A percentile compares a stretch with the other conserved stretches of the same genome.
These are phyloP conservation scores for Ceratobasidium sp. DNA, from an alignment of 1,284 basidiomycete genomes.

Conservation along the genomic window DNA sequence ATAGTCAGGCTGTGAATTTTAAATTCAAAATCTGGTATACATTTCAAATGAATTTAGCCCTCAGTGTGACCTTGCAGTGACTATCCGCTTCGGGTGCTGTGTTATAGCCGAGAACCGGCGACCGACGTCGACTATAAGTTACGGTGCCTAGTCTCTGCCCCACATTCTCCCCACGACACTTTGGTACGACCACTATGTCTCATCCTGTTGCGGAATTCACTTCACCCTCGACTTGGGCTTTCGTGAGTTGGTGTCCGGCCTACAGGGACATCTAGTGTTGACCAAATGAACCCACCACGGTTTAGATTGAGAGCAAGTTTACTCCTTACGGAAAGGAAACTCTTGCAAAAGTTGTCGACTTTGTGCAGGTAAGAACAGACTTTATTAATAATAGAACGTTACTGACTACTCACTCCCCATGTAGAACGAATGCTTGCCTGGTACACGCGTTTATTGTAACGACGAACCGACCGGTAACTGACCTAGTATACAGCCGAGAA, in stretches of 20 bases:
- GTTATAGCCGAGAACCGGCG: conserved; percentile 16
- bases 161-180: conserved; percentile 31
- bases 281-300: not conserved
- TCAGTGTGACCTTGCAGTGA: too few species aligned
- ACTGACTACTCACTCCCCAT: conserved; percentile 4
- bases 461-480: not conserved
- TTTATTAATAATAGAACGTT: not conserved
- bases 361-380: conserved; percentile 72
- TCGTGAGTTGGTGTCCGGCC: conserved; percentile 57
- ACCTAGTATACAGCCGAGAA: conserved; percentile 57
- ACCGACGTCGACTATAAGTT: conserved; percentile 18
- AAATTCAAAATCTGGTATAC: too few species aligned
- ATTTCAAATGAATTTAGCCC: too few species aligned
- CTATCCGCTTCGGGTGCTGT: conserved; percentile 24
- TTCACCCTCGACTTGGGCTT: conserved; percentile 78
- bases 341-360: conserved; percentile 79
- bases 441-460: not conserved
- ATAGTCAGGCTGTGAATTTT: too few species aligned
- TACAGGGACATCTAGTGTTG: conserved; percentile 12
- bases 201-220: conserved; percentile 76
- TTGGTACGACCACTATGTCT: conserved; percentile 34
- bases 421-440: conserved; percentile 40
- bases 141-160: not conserved
- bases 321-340: conserved; percentile 85
- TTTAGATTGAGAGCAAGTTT: conserved; percentile 87